Base-by-base conservation (phyloP, 306 rosid species). In the Quercus rubra region DNA sequence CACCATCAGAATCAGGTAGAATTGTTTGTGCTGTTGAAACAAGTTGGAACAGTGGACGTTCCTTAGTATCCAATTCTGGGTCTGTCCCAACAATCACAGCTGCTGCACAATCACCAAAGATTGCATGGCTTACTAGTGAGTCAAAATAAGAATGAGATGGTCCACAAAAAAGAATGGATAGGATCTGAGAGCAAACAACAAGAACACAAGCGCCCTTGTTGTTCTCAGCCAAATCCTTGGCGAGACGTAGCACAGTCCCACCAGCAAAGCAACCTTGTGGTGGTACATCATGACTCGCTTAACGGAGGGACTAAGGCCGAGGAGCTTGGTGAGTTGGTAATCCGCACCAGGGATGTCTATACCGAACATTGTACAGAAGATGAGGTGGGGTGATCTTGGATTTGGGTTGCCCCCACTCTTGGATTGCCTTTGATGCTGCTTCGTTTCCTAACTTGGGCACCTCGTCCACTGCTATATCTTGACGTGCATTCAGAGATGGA, bases 331-430 rank as follows among this genome's bases (percentile, higher is more conserved):
- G 61, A 90, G 86, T 14, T 88, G 91, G 77, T 84, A 90, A 59
- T 90, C 93, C 0, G 90, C 90, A 0, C 90, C 93, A 2, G 90
- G 93, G 91, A 90, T 88, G 82, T 90, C 91, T 0, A 90, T 88
- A 0, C 93, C 89, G 1, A 88, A 85, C 4, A 90, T 87, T n/a
- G 93, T 90, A 57, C 93, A 90, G 78, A 90, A 90, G 1, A 90
- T 84, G 0, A 86, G 71, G 61, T 90, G 91, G 2, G 2, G 93
- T 87, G 59, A 90, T 90, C 76, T 86, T 88, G 25, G 91, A 90
- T 62, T 86, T 90, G 2, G 90, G 90, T 19, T 88, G 93, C 3
- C 91, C 90, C 94, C 94, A 90, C 17, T 90, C 91, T 2, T 83
- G 84, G n/a, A 90, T 90, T 0, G 93, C 93, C 28, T 84, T 87